Evolutionary conservation across 352 stramenopile species (phyloP), one percentile per base, ranked within the genome.

Genomic region (Halophytophthora batemanensis): DNA sequence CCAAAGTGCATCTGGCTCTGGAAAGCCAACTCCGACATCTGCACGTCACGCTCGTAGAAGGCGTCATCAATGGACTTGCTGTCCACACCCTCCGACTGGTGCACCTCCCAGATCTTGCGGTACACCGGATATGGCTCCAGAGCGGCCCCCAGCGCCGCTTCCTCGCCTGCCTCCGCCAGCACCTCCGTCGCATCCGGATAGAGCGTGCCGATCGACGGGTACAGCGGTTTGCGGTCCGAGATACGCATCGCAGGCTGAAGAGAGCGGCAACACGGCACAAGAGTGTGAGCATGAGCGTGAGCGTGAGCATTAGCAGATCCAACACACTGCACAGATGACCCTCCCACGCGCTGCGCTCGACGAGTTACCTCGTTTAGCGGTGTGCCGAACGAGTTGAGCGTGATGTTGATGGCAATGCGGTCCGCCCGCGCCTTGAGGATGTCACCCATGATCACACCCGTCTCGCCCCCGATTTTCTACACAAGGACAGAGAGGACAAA

Each of bases 1-100:
- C 78, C 97, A 72, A 98, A 99, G 74, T 99, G 96, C 85, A 99
- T 98, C 78, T 99, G 97, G 59, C 93, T 90, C 69, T 99, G 93
- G 66, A 99, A 99, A 23, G 96, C 96, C 28, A 99, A 71, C 69
- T 99, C 97, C 43, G 97, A 87, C 78, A 98, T 95, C 71, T 98
- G 86, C 33, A 99, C 96, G 69, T 99, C 97, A 53, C 96, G 89
- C 71, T 99, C 95, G 74, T 99, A 99, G 62, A 99, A 99, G 18
- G 94, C 96, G 69, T 99, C 97, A 59, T 99, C 97, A 51, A 99
- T 98, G 48, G 88, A 98, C 71, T 98, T 98, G 62, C 97, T 96
- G 45, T 96, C 92, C 21, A 95, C 85, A 36, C 81, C 79, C 45
- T 98, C 89, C 44, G 81, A 90, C 59, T 97, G 82, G 69, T 98